These are phyloP conservation scores for Taxillus chinensis DNA, from an alignment of 164 flowering plant genomes.

Conservation along the genomic window DNA sequence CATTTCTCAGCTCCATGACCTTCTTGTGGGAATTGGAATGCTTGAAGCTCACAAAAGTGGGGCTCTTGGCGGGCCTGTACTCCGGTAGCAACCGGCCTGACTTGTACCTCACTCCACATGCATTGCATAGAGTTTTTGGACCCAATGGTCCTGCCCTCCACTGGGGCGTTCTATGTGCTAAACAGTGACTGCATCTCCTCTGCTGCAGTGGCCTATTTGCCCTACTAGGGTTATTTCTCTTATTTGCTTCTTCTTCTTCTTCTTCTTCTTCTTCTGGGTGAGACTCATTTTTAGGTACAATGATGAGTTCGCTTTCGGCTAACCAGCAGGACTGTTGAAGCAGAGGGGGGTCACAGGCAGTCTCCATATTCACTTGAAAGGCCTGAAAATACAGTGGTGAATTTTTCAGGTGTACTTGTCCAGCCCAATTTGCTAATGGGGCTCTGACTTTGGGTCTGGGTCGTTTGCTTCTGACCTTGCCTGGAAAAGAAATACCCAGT, in stretches of 20 bases:
- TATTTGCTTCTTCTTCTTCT: slow-evolving; percentile 7
- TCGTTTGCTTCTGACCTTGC: slow-evolving; percentile 50
- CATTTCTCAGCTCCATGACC: slow-evolving; percentile 56
- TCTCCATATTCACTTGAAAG: background rate
- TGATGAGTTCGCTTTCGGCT: slow-evolving; percentile 50
- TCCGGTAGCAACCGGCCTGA: slow-evolving; percentile 69
- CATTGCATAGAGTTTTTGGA: slow-evolving; percentile 67
- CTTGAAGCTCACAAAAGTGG: slow-evolving; percentile 56
- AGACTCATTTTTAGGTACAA: slow-evolving; percentile 25
- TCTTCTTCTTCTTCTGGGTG: slow-evolving; percentile 3
- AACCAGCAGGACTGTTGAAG: slow-evolving; percentile 52
- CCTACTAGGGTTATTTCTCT: background rate
- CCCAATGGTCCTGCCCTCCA: slow-evolving; percentile 78
- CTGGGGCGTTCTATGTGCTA: slow-evolving; percentile 58
- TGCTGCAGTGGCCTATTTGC: slow-evolving; percentile 18
- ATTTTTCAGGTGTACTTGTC: slow-evolving; percentile 12
- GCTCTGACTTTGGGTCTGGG: slow-evolving; percentile 17
- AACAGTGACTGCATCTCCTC: slow-evolving; percentile 63
- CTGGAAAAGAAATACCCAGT: slow-evolving; percentile 17
- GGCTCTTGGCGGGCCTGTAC: slow-evolving; percentile 70
- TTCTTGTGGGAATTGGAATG: slow-evolving; percentile 73
- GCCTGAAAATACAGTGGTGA: slow-evolving; percentile 7
- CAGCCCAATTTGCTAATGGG: slow-evolving; percentile 15
- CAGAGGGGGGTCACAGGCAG: slow-evolving; percentile 32
- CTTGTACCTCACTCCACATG: slow-evolving; percentile 73